Conservation (phyloP, 306 rosid genomes). For the Lithocarpus polystachyus region DNA sequence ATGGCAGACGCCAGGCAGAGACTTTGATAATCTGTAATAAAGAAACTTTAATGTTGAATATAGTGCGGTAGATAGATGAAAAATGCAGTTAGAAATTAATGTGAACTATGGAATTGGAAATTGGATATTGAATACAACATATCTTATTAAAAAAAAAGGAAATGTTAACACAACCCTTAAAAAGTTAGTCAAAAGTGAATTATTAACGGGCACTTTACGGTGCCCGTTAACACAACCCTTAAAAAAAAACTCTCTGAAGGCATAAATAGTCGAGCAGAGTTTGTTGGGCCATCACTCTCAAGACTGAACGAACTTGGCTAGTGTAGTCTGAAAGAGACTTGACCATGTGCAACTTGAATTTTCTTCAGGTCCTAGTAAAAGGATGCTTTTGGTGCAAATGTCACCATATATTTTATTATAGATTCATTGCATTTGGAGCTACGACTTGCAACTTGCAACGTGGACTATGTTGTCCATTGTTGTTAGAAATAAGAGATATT, state of each 20-base stretch:
- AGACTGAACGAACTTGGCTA: conserved; percentile 1
- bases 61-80: neutral
- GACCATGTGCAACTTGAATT: conserved; percentile 27
- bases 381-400: conserved; percentile 1
- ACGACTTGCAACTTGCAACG: neutral
- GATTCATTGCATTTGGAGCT: conserved; percentile 28
- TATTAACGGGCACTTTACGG: too few relatives aligned
- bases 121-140: conserved; percentile 20
- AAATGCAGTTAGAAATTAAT: conserved; percentile 13
- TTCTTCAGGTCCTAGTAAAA: conserved; percentile 10
- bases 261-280: conserved; percentile 7
- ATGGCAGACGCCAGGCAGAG: neutral
- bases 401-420: conserved; percentile 21
- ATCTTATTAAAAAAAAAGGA: too few relatives aligned
- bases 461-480: too few relatives aligned
- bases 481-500: too few relatives aligned
- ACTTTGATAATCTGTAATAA: neutral
- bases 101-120: conserved; percentile 18
- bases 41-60: conserved; percentile 3
- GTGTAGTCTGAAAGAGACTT: conserved; percentile 11
- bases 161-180: too few relatives aligned
- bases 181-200: too few relatives aligned
- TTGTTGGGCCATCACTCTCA: conserved; percentile 12
- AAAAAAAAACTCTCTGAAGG: too few relatives aligned
- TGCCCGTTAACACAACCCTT: too few relatives aligned